Percentiles rank a stretch among this genome's conserved stretches.
phyloP scores from a whole-genome alignment of 768 basidiomycete genomes.

The Imleria badia region DNA sequence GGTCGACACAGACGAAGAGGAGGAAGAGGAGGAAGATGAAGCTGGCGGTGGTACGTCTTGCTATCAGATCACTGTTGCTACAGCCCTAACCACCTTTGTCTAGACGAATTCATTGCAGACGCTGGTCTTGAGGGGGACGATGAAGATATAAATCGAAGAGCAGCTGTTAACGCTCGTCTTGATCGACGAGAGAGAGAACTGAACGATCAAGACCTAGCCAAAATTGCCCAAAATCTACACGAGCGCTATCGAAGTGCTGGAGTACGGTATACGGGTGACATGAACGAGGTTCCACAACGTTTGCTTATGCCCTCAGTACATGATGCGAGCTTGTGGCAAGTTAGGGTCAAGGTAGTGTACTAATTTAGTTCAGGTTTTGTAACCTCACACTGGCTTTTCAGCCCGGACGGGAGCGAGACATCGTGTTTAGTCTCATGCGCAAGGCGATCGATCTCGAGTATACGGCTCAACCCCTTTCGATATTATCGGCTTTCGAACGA shows the following conservation, averaged over 20 bases:
- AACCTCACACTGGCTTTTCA: slow-evolving; percentile 29
- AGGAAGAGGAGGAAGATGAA: slow-evolving; percentile 85
- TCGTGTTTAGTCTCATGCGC: slow-evolving; percentile 92
- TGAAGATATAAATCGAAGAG: slow-evolving; percentile 48
- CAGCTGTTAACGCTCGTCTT: slow-evolving; percentile 64
- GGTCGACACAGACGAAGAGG: slow-evolving; percentile 96
- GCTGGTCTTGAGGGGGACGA: slow-evolving; percentile 64
- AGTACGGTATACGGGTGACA: slow-evolving; percentile 82
- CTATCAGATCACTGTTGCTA: not conserved
- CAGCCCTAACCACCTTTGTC: slow-evolving; percentile 12
- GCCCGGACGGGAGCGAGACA: slow-evolving; percentile 90
- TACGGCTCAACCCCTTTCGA: slow-evolving; percentile 73
- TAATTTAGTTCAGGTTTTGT: not conserved
- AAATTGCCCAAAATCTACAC: slow-evolving; percentile 79
- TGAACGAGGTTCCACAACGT: slow-evolving; percentile 91
- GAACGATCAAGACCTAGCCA: slow-evolving; percentile 76
- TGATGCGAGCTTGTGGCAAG: slow-evolving; percentile 94
- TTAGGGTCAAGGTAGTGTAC: slow-evolving; percentile 78
- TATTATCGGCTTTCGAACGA: slow-evolving; percentile 92
- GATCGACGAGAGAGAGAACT: slow-evolving; percentile 70
- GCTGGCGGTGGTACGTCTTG: slow-evolving; percentile 48
- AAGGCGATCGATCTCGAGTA: slow-evolving; percentile 87
- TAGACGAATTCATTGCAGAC: slow-evolving; percentile 72
- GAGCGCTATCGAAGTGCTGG: slow-evolving; percentile 73
- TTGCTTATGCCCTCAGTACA: slow-evolving; percentile 96